A percentile compares a stretch with the other conserved stretches of the same genome.
Conservation (phyloP, 2,329 filamentous ascomycete genomes). For the Fusarium secorum region DNA sequence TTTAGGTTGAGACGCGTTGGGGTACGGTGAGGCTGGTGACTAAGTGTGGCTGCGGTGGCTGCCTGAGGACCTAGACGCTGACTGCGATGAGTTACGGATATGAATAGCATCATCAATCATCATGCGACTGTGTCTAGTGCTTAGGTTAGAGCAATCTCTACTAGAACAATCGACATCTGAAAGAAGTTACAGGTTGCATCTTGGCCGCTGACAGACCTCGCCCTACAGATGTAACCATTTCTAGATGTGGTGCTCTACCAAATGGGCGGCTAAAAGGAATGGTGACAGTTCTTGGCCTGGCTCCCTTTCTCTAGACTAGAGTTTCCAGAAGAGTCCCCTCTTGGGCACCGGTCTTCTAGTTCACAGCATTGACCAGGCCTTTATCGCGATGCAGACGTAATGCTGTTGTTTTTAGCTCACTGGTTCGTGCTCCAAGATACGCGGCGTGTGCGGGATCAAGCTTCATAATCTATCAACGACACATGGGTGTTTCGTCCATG, state of each 20-base stretch:
- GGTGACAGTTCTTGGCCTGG: not conserved
- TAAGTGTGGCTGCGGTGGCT: constrained; percentile 20
- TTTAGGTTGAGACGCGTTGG: constrained; percentile 11
- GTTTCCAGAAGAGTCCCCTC: constrained; percentile 24
- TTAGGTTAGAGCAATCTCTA: not conserved
- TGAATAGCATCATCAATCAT: not conserved
- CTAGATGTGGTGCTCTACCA: constrained; percentile 20
- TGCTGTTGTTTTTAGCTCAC: constrained; percentile 25
- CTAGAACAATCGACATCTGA: not conserved
- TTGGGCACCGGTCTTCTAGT: constrained; percentile 6
- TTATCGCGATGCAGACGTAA: constrained; percentile 29
- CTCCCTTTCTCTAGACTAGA: constrained; percentile 10
- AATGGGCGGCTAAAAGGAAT: not conserved
- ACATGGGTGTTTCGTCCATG: constrained; percentile 24
- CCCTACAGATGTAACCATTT: constrained; percentile 7
- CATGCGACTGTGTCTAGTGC: not conserved
- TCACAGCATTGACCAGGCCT: constrained; percentile 29
- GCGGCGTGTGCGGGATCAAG: constrained; percentile 21
- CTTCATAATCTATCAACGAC: constrained; percentile 29
- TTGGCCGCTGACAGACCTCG: not conserved
- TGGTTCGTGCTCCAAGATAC: constrained; percentile 23
- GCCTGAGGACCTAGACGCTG: not conserved
- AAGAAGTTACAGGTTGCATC: not conserved
- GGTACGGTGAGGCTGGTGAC: not conserved
- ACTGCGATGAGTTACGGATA: not conserved